A percentile compares a stretch with the other conserved stretches of the same genome.
phyloP scores from a whole-genome alignment of 139 green algal genomes.

The Picochlorum sp. region DNA sequence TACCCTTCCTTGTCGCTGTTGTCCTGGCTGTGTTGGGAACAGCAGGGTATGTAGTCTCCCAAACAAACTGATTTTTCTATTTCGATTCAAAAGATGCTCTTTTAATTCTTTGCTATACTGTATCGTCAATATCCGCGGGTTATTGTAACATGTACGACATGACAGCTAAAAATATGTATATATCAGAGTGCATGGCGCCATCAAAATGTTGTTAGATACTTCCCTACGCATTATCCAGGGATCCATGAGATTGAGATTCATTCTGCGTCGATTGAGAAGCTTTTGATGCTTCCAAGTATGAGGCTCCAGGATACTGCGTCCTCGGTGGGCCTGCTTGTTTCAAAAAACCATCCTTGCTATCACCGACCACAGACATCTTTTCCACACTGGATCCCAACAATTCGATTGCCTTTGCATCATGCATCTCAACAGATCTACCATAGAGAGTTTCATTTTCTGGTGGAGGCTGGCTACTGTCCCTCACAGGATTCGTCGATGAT shows the following conservation, averaged over 20 bases:
- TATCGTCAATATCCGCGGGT: background rate
- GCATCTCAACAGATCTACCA: constrained; percentile 23
- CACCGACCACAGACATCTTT: constrained; percentile 36
- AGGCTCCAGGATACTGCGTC: too few species aligned
- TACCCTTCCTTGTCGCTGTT: constrained; percentile 49
- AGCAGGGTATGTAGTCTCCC: constrained; percentile 36
- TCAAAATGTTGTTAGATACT: too few species aligned
- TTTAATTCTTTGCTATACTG: constrained; percentile 1
- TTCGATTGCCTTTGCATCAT: constrained; percentile 22
- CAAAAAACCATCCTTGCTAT: constrained; percentile 8
- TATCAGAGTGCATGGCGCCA: too few species aligned
- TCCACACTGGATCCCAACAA: constrained; percentile 29
- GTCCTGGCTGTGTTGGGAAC: constrained; percentile 45
- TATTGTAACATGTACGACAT: background rate
- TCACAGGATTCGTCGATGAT: background rate
- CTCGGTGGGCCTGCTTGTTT: too few species aligned
- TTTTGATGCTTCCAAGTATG: too few species aligned
- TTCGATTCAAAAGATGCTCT: background rate
- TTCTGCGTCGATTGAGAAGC: too few species aligned
- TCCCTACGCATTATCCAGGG: background rate
- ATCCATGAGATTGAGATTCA: too few species aligned
- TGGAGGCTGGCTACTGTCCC: background rate
- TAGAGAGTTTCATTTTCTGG: background rate
- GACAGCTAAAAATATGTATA: too few species aligned
- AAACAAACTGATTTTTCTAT: constrained; percentile 18